Evolutionary conservation across 1,284 basidiomycete species (phyloP).

Genomic region (Fomitiporia mediterranea): DNA sequence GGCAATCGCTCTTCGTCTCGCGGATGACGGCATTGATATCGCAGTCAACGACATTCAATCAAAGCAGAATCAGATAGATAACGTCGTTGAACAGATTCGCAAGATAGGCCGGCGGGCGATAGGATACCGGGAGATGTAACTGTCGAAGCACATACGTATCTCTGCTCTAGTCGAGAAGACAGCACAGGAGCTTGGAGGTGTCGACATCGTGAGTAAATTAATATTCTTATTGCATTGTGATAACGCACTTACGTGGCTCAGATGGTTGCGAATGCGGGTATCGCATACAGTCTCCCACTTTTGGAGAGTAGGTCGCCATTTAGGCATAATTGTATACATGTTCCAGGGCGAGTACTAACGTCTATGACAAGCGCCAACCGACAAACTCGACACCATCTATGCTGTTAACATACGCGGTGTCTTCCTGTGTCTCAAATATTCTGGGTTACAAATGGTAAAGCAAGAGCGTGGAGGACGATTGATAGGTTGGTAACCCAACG

Average conservation of each 20-base stretch:
- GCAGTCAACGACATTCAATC: conserved; percentile 21
- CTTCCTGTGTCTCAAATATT: conserved; percentile 22
- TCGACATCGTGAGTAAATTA: conserved; percentile 9
- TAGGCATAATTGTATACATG: background rate
- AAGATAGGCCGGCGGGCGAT: conserved; percentile 5
- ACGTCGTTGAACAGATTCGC: background rate
- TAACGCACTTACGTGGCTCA: background rate
- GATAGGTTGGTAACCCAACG: conserved; percentile 3
- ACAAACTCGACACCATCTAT: conserved; percentile 15
- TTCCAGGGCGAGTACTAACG: background rate
- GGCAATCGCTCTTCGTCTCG: conserved; percentile 16
- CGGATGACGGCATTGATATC: conserved; percentile 21
- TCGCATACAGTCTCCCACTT: background rate
- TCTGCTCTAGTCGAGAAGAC: conserved; percentile 4
- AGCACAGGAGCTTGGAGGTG: conserved; percentile 1
- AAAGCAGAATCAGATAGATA: background rate
- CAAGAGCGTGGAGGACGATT: conserved; percentile 18
- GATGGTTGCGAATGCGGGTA: conserved; percentile 23
- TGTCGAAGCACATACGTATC: background rate
- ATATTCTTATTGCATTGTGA: background rate
- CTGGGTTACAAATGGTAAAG: conserved; percentile 22
- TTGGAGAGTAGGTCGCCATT: background rate
- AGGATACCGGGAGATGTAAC: conserved; percentile 3
- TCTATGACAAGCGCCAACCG: conserved; percentile 7
- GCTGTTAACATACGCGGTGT: conserved; percentile 19